Conservation (phyloP, 2,329 filamentous ascomycete species). For the Myriosclerotinia curreyana region DNA sequence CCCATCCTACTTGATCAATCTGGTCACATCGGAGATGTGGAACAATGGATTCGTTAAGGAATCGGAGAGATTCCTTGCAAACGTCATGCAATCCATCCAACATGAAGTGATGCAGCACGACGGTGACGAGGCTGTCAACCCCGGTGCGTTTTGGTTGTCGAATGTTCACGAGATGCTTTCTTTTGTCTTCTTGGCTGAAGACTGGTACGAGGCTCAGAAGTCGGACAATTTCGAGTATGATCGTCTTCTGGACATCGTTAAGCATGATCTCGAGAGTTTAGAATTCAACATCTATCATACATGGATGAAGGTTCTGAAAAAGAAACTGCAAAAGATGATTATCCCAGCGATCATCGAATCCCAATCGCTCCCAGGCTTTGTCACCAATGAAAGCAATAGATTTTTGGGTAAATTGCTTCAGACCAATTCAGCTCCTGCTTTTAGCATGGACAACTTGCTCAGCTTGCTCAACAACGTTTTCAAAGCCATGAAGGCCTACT, state of each 20-base stretch:
- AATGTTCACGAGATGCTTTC: constrained; percentile 99
- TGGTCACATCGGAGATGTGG: constrained; percentile 99
- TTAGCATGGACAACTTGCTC: constrained; percentile 98
- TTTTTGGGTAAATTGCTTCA: constrained; percentile 97
- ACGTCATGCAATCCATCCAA: constrained; percentile 99
- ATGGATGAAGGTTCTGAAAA: constrained; percentile 99
- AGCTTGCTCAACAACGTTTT: constrained; percentile 95
- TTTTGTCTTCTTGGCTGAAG: constrained; percentile 97
- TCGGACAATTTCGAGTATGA: constrained; percentile 99
- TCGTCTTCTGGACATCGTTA: constrained; percentile 94
- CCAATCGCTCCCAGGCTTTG: constrained; percentile 94
- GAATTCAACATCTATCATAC: constrained; percentile 99
- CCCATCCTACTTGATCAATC: constrained; percentile 97
- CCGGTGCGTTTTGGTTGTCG: constrained; percentile 96
- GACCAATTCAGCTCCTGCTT: constrained; percentile 86
- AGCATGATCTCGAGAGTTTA: constrained; percentile 95
- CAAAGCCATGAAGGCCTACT: constrained; percentile 98
- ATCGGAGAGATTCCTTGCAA: constrained; percentile 96
- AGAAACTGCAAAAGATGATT: constrained; percentile 99
- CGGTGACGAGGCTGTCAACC: constrained; percentile 94
- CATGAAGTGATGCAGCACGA: constrained; percentile 99
- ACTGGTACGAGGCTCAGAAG: constrained; percentile 99
- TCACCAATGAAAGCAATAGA: constrained; percentile 96
- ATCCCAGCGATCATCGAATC: constrained; percentile 99
- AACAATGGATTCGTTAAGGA: constrained; percentile 99